A percentile compares a stretch with the other conserved stretches of the same genome.
Conservation (phyloP, 169 alveolate genomes). For the Plasmodium gonderi region DNA sequence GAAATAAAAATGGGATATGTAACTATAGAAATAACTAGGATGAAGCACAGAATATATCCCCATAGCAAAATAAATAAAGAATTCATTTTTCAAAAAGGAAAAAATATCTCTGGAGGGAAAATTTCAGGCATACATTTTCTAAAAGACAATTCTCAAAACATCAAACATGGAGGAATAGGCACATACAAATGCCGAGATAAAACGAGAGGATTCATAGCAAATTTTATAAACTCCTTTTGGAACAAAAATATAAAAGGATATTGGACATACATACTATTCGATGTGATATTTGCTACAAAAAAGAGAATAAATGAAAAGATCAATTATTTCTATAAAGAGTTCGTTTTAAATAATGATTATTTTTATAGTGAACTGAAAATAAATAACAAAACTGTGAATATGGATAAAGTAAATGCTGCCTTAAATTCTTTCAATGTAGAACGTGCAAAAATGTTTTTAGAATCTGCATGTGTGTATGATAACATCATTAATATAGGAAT, state of each 20-base stretch:
- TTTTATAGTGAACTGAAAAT: constrained; percentile 2
- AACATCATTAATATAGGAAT: not conserved
- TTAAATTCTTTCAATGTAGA: constrained; percentile 31
- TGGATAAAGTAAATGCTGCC: not conserved
- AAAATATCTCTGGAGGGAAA: too few relatives aligned
- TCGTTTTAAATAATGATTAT: not conserved
- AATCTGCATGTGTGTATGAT: constrained; percentile 9
- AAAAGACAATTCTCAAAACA: not conserved
- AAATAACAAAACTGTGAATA: not conserved
- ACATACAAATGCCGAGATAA: not conserved
- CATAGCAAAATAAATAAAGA: not conserved
- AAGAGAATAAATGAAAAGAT: constrained; percentile 18
- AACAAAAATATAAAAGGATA: constrained; percentile 3
- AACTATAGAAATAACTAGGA: constrained; percentile 25
- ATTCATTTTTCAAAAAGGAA: not conserved
- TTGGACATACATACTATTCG: constrained; percentile 19
- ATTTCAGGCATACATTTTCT: too few relatives aligned
- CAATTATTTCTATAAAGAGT: not conserved
- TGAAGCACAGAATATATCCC: constrained; percentile 5
- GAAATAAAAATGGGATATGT: constrained; percentile 28
- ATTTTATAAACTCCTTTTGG: not conserved
- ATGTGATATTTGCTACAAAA: constrained; percentile 2
- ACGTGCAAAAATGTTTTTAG: not conserved
- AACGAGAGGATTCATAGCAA: not conserved
- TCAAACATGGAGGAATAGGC: not conserved